Base-by-base conservation (phyloP, 139 green algal genomes). In the Prasinococcaceae sp. region DNA sequence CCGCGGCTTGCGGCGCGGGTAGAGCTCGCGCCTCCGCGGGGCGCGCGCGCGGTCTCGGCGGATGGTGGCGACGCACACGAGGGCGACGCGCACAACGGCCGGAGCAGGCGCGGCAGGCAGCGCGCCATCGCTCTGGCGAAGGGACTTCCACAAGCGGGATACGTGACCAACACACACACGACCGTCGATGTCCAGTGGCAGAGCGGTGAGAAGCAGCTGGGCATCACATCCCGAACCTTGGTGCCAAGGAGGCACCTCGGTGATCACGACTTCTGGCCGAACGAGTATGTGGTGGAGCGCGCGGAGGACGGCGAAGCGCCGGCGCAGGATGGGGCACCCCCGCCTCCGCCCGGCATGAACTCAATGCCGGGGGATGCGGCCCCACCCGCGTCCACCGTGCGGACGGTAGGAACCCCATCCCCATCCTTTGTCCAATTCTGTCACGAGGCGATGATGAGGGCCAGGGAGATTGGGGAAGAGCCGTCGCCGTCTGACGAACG, bases 211-310 rank as follows among this genome's bases (percentile, higher is more conserved):
- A 4, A 53, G 8, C 30, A 24, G 25, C 24, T 43, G 20, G 30
- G 41, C 2, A 14, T 78, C 1, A 4, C 36, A 1, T 47, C 53
- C 3, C n/a, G 20, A 27, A 9, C 50, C 9, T 40, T 74, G 23
- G n/a, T 78, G 6, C 63, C 61, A 6, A 32, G 72, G n/a, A 52
- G 25, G 32, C 56, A 74, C 30, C 42, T 61, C n/a, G 64, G 51
- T 20, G 69, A 78, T 10, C 43, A 73, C 50, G 65, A 78, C 39
- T 75, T 78, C 48, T 75, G 55, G 65, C 65, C 69, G 2, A 49
- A 71, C 4, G 59, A 74, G 32, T 71, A 61, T 30, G 69, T 78
- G 20, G 35, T 65, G 26, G 44, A 58, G 29, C 38, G 37, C 2
- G 54, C 12, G 32, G 32, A 53, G 16, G 44, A 29, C 40, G 53